A percentile compares a stretch with the other conserved stretches of the same genome.
These are phyloP conservation scores for Graphiopsis chlorocephala DNA, from an alignment of 2,329 filamentous ascomycete genomes.

Conservation along the genomic window DNA sequence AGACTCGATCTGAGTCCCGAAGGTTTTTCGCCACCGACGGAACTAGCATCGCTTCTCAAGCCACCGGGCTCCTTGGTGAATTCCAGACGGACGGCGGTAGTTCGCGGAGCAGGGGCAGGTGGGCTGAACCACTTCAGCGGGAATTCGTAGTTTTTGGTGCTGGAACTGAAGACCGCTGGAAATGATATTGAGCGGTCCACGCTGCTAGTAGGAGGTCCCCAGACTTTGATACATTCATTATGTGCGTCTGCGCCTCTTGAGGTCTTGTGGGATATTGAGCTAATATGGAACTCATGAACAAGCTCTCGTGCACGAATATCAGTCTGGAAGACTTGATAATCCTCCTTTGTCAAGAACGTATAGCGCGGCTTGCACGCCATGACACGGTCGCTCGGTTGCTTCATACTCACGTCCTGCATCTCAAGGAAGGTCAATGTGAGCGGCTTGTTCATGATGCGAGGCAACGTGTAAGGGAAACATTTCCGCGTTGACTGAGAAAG, in stretches of 20 bases:
- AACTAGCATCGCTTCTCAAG: neutral
- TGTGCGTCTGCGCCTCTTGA: conserved; percentile 3
- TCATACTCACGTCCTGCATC: conserved; percentile 15
- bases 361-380: conserved; percentile 14
- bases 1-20: conserved; percentile 9
- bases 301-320: conserved; percentile 13
- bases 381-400: neutral
- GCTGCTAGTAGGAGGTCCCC: conserved; percentile 10
- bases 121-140: conserved; percentile 16
- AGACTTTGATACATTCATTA: conserved; percentile 15
- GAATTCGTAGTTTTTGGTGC: conserved; percentile 14
- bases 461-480: conserved; percentile 15
- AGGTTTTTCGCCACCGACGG: neutral
- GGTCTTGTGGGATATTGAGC: conserved; percentile 11
- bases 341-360: conserved; percentile 2
- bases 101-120: neutral
- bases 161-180: conserved; percentile 1
- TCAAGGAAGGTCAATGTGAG: conserved; percentile 13
- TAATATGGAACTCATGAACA: conserved; percentile 8
- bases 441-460: conserved; percentile 7
- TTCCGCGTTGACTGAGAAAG: conserved; percentile 14
- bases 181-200: conserved; percentile 13
- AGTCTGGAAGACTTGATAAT: conserved; percentile 10
- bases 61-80: conserved; percentile 10
- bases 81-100: neutral